Evolutionary conservation across 1,284 basidiomycete species (phyloP).

Genomic region (Leccinum proximum): DNA sequence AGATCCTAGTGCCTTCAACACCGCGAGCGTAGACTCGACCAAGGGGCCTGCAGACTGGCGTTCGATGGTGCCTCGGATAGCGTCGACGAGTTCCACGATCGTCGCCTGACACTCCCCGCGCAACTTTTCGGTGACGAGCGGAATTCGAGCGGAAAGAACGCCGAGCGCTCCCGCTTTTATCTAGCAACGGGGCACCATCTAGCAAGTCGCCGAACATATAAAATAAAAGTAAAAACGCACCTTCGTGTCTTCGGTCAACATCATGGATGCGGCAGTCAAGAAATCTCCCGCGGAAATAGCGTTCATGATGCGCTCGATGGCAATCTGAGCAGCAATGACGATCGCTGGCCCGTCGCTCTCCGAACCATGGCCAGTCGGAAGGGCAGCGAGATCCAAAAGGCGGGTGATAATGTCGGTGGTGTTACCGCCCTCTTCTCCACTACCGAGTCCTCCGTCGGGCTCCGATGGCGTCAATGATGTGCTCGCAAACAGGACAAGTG

Average conservation of each 20-base stretch:
- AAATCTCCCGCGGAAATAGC: constrained; percentile 71
- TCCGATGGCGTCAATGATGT: constrained; percentile 42
- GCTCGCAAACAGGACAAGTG: constrained; percentile 54
- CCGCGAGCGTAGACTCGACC: constrained; percentile 48
- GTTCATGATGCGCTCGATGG: constrained; percentile 47
- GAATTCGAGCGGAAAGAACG: constrained; percentile 64
- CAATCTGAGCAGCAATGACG: constrained; percentile 42
- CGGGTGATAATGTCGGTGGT: constrained; percentile 29
- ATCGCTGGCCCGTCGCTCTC: constrained; percentile 38
- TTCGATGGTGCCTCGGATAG: constrained; percentile 47
- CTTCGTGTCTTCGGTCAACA: constrained; percentile 48
- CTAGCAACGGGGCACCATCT: constrained; percentile 32
- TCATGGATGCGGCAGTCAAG: constrained; percentile 46
- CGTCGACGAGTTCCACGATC: constrained; percentile 49
- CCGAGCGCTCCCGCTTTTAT: constrained; percentile 61
- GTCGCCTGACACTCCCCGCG: constrained; percentile 50
- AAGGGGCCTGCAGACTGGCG: constrained; percentile 38
- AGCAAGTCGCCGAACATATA: neutral
- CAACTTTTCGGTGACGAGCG: constrained; percentile 54
- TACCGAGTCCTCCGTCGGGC: constrained; percentile 29
- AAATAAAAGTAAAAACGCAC: constrained; percentile 32
- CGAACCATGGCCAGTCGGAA: constrained; percentile 7
- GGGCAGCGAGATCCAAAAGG: constrained; percentile 27
- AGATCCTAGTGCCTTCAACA: constrained; percentile 54
- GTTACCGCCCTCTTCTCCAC: constrained; percentile 26